phyloP scores from a whole-genome alignment of 306 rosid genomes.

The Vigna nakashimae region DNA sequence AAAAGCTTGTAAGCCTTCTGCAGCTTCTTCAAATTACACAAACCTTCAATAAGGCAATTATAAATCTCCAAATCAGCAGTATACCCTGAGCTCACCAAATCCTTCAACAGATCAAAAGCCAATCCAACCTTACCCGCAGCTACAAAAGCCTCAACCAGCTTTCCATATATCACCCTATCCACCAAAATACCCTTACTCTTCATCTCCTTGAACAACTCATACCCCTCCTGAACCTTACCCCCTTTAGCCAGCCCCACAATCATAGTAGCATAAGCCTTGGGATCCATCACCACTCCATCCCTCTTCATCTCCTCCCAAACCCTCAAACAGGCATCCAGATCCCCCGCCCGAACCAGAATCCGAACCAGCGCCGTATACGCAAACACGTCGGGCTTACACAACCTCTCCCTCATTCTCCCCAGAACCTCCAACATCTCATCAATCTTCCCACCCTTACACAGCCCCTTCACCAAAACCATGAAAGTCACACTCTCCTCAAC shows the following conservation, averaged over 20 bases:
- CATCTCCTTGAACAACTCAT: constrained; percentile 79
- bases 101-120: constrained; percentile 78
- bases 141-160: constrained; percentile 75
- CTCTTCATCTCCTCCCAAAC: constrained; percentile 87
- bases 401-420: constrained; percentile 65
- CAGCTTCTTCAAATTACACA: constrained; percentile 66
- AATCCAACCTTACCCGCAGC: constrained; percentile 56
- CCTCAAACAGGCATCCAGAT: constrained; percentile 71
- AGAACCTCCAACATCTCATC: constrained; percentile 71
- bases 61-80: constrained; percentile 80
- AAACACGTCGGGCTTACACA: constrained; percentile 86
- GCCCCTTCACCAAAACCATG: constrained; percentile 80
- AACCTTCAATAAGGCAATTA: constrained; percentile 74
- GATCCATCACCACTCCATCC: constrained; percentile 67
- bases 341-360: constrained; percentile 62
- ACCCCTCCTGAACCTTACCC: constrained; percentile 69
- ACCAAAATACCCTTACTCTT: constrained; percentile 73
- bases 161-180: constrained; percentile 75
- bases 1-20: constrained; percentile 81
- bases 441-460: constrained; percentile 69
- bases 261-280: constrained; percentile 78
- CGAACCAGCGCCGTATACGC: constrained; percentile 76
- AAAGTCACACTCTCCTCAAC: constrained; percentile 82
- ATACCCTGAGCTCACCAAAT: constrained; percentile 75
- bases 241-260: constrained; percentile 64